These are phyloP conservation scores for Talaromyces sp. DNA, from an alignment of 2,329 filamentous ascomycete species.

Conservation along the genomic window DNA sequence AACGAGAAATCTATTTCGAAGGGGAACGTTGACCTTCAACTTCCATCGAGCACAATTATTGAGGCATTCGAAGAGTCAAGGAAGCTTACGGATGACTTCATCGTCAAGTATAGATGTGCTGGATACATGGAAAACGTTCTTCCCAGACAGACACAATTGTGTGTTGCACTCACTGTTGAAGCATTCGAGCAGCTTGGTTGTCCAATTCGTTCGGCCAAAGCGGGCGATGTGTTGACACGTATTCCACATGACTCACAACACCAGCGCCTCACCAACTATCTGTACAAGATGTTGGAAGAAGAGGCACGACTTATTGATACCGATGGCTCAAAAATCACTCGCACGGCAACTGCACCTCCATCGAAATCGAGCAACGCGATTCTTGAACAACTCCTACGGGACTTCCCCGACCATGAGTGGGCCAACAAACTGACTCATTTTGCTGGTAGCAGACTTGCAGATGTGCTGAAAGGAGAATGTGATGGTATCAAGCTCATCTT, in stretches of 20 bases:
- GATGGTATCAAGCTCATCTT: conserved; percentile 44
- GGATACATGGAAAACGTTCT: conserved; percentile 25
- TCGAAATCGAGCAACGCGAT: conserved; percentile 22
- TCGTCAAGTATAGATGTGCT: conserved; percentile 22
- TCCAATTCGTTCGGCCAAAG: conserved; percentile 17
- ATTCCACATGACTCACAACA: conserved; percentile 27
- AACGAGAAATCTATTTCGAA: neutral
- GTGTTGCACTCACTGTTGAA: conserved; percentile 25
- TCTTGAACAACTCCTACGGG: conserved; percentile 25
- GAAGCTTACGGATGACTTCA: conserved; percentile 26
- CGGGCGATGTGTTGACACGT: conserved; percentile 23
- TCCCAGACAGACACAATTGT: conserved; percentile 23
- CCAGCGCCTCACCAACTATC: conserved; percentile 24
- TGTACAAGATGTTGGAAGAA: conserved; percentile 31
- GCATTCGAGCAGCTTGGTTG: conserved; percentile 33
- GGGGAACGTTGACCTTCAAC: neutral
- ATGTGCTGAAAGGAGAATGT: conserved; percentile 35
- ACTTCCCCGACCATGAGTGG: conserved; percentile 32
- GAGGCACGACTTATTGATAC: conserved; percentile 30
- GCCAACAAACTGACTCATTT: conserved; percentile 33
- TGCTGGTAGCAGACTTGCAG: conserved; percentile 36
- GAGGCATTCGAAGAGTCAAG: conserved; percentile 29
- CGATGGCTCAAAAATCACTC: conserved; percentile 25
- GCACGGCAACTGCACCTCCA: conserved; percentile 26
- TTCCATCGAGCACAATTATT: conserved; percentile 21